Evolutionary conservation across 2,329 filamentous ascomycete species (phyloP).

Genomic region (Apiospora phragmitis): DNA sequence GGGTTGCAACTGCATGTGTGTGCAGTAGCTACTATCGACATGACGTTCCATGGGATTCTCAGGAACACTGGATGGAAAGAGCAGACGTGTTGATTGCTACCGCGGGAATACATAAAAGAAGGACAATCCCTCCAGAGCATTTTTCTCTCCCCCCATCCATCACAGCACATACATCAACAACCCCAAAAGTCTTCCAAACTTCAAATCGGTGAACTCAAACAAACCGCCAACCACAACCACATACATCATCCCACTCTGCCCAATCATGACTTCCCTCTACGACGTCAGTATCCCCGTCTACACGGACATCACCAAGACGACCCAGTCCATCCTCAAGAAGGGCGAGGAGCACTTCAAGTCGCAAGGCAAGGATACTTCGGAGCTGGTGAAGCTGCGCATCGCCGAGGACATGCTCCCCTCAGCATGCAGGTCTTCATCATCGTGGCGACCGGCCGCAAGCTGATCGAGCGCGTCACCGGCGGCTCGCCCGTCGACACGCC

Average conservation of each 20-base stretch:
- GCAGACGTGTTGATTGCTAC: not conserved
- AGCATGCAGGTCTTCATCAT: slow-evolving; percentile 37
- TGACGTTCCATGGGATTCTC: not conserved
- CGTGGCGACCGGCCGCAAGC: slow-evolving; percentile 26
- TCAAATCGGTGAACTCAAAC: no score
- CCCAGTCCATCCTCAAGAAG: slow-evolving; percentile 36
- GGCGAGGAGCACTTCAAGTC: slow-evolving; percentile 26
- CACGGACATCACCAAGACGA: slow-evolving; percentile 29
- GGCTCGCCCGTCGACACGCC: slow-evolving; percentile 28
- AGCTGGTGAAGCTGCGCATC: slow-evolving; percentile 32
- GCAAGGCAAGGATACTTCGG: not conserved
- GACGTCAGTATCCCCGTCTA: slow-evolving; percentile 35
- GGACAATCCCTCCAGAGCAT: not conserved
- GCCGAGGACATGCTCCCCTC: slow-evolving; percentile 43
- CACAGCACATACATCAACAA: not conserved
- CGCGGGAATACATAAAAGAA: not conserved
- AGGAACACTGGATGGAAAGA: not conserved
- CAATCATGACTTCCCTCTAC: slow-evolving; percentile 36
- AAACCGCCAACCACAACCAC: not conserved
- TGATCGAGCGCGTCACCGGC: slow-evolving; percentile 36
- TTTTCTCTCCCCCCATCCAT: not conserved
- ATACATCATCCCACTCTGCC: not conserved
- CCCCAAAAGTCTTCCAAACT: not conserved
- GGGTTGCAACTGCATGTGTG: not conserved
- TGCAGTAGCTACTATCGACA: not conserved